phyloP scores from a whole-genome alignment of 768 basidiomycete species.

The Lepiota venenata region DNA sequence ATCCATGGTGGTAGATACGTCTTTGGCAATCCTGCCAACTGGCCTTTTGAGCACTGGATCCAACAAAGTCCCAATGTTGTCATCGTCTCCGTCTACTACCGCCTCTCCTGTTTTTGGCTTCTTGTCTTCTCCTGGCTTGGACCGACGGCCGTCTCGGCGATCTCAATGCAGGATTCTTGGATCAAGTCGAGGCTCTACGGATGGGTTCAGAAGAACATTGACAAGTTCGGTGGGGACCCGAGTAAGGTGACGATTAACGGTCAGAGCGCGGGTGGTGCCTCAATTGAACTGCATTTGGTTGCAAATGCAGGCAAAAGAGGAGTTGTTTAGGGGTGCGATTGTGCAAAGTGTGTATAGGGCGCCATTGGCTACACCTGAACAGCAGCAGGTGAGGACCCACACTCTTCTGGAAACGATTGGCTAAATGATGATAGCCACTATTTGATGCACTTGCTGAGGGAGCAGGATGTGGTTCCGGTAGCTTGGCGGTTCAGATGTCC shows the following conservation, averaged over 20 bases:
- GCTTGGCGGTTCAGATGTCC: slow-evolving; percentile 31
- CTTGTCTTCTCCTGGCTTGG: slow-evolving; percentile 47
- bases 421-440: slow-evolving; percentile 33
- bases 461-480: slow-evolving; percentile 45
- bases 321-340: slow-evolving; percentile 52
- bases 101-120: slow-evolving; percentile 63
- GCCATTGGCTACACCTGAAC: slow-evolving; percentile 46
- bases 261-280: slow-evolving; percentile 56
- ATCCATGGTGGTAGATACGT: slow-evolving; percentile 54
- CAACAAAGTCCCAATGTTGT: slow-evolving; percentile 60
- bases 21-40: slow-evolving; percentile 59
- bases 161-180: slow-evolving; percentile 51
- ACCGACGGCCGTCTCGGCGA: slow-evolving; percentile 37
- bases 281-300: slow-evolving; percentile 56
- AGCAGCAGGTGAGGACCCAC: slow-evolving; percentile 40
- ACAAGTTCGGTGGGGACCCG: slow-evolving; percentile 62
- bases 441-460: slow-evolving; percentile 48
- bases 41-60: slow-evolving; percentile 67
- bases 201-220: slow-evolving; percentile 64
- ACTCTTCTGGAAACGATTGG: background rate
- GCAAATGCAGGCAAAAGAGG: slow-evolving; percentile 31
- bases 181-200: slow-evolving; percentile 60
- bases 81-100: slow-evolving; percentile 65
- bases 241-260: slow-evolving; percentile 56
- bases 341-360: slow-evolving; percentile 59